A percentile compares a stretch with the other conserved stretches of the same genome.
These are phyloP conservation scores for Debaryomyces singareniensis DNA, from an alignment of 1,139 yeast species.

Conservation along the genomic window DNA sequence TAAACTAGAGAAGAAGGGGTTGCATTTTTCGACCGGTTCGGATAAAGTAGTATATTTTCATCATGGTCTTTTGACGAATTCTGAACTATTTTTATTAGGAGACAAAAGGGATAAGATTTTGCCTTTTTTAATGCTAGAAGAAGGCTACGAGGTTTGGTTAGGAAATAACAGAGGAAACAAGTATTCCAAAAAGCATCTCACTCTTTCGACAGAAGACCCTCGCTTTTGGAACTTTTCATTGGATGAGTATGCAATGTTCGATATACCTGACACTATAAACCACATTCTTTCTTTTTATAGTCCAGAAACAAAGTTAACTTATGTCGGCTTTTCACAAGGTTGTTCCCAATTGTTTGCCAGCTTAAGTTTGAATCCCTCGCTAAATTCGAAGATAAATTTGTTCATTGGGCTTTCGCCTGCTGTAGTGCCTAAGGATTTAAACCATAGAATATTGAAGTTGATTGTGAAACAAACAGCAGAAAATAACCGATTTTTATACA, in stretches of 20 bases:
- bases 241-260: conserved; percentile 80
- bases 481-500: conserved; percentile 25
- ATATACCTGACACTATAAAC: conserved; percentile 69
- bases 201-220: conserved; percentile 31
- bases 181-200: conserved; percentile 33
- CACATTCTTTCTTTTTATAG: conserved; percentile 35
- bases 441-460: conserved; percentile 28
- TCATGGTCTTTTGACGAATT: conserved; percentile 41
- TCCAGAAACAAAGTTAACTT: conserved; percentile 16
- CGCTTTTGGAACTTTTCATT: conserved; percentile 80
- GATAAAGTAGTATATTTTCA: conserved; percentile 34
- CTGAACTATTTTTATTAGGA: conserved; percentile 40
- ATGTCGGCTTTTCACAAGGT: conserved; percentile 43
- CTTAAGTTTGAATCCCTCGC: conserved; percentile 29
- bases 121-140: conserved; percentile 23
- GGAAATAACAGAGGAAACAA: conserved; percentile 34
- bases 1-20: conserved; percentile 17
- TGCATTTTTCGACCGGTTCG: neutral
- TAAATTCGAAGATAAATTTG: conserved; percentile 25
- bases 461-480: conserved; percentile 32
- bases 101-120: conserved; percentile 23
- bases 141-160: conserved; percentile 32
- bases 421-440: conserved; percentile 35
- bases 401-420: conserved; percentile 44
- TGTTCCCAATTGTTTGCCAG: conserved; percentile 42